Evolutionary conservation across 2,329 filamentous ascomycete species (phyloP), one percentile per base, ranked within the genome.

Genomic region (Pochonia chlamydosporia): DNA sequence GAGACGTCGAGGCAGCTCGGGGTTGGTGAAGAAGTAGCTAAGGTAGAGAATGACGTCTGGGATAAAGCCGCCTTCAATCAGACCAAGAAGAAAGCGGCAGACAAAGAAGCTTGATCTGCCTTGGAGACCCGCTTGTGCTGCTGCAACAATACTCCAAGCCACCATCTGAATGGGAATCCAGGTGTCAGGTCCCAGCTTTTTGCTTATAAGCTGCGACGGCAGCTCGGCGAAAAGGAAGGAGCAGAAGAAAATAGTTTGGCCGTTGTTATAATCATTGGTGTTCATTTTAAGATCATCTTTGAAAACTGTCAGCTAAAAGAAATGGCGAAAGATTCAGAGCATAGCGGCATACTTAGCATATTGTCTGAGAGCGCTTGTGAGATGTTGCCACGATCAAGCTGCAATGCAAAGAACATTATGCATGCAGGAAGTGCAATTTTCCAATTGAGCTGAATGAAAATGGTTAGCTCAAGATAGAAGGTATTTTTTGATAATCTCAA

Each of bases 41-140:
- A 63, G 56, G 51, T 59, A 64, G 1, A 63, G 51, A 6, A 64
- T 58, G 5, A 61, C 55, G 44, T 63, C 61, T 13, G 80, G 79
- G 43, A 84, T 83, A 52, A 84, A 84, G 1, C 79, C 79, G 20
- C 78, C 78, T 60, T 78, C 71, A 44, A 78, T 65, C 2, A 80
- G 60, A 4, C 73, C 76, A 1, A 79, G 60, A 1, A 67, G 53
- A 1, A 57, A 57, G 3, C 61, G 60, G 3, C 61, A 63, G 1
- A 58, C 56, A 26, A 63, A 67, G 52, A 62, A 67, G n/a, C 52
- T 55, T 1, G 55, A 25, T 56, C 49, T 25, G 50, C 59, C 16
- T 52, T 57, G 16, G 10, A 67, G 54, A 3, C 61, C 56, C 1
- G 59, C 63, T 41, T 68, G 65, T 6, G 58, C 62, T 10, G 61